phyloP scores from a whole-genome alignment of 305 asterid species.

The Lippia alba region DNA sequence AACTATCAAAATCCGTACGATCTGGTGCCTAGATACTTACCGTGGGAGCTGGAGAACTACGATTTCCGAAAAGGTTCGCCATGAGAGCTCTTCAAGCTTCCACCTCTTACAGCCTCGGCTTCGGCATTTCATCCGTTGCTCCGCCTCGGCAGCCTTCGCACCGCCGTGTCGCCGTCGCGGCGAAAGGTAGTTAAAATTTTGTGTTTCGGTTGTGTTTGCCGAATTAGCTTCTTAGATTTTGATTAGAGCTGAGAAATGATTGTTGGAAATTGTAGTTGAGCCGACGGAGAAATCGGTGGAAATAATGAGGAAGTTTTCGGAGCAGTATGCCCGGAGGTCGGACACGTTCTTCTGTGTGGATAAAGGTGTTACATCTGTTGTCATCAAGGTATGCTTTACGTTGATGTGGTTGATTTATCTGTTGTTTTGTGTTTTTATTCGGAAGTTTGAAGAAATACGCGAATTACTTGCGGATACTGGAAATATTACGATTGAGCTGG shows the following conservation, averaged over 20 bases:
- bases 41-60: constrained; percentile 28
- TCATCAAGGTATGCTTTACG: constrained; percentile 73
- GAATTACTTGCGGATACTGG: background rate
- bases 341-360: constrained; percentile 88
- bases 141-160: constrained; percentile 34
- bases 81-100: constrained; percentile 58
- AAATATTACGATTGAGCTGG: background rate
- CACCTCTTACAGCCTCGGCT: constrained; percentile 45
- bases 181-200: constrained; percentile 49
- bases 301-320: constrained; percentile 95
- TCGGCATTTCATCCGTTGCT: constrained; percentile 40
- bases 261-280: constrained; percentile 55
- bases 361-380: constrained; percentile 95
- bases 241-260: constrained; percentile 22
- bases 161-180: constrained; percentile 41
- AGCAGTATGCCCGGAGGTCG: constrained; percentile 94
- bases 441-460: background rate
- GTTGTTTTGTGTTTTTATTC: background rate
- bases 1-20: constrained; percentile 7
- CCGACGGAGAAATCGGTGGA: constrained; percentile 95
- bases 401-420: background rate
- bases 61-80: constrained; percentile 23
- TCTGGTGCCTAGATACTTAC: constrained; percentile 1
- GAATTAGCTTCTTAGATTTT: background rate
- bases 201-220: background rate